phyloP scores from a whole-genome alignment of 129 eudicot species.

The Kitagawia praeruptora region DNA sequence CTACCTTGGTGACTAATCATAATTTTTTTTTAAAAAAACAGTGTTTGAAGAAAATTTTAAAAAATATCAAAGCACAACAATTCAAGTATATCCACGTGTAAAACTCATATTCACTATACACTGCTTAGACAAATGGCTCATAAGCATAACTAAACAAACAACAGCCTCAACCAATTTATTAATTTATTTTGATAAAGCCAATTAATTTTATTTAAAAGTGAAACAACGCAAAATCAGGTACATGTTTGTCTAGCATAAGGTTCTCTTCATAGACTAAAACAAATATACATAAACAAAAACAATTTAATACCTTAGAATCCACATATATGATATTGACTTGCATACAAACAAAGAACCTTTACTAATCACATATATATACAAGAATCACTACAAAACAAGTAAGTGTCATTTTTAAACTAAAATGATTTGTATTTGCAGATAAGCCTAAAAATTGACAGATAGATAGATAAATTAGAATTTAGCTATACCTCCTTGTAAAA shows the following conservation, averaged over 20 bases:
- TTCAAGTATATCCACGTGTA: background rate
- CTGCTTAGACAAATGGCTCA: background rate
- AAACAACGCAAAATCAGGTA: background rate
- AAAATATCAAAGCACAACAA: background rate
- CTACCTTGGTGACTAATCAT: background rate
- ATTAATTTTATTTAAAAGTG: background rate
- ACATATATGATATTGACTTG: background rate
- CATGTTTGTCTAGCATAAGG: background rate
- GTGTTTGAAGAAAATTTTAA: background rate
- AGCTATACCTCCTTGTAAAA: conserved; percentile 69
- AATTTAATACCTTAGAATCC: too few species aligned
- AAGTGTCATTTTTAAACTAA: background rate
- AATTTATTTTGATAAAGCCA: too few species aligned
- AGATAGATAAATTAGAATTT: background rate
- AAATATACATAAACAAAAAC: too few species aligned
- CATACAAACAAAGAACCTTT: background rate
- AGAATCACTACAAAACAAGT: background rate
- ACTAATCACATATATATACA: background rate
- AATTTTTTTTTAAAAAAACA: background rate
- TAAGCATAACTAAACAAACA: background rate
- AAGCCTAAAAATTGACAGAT: too few species aligned
- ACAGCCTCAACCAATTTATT: background rate
- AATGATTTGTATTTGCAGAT: background rate
- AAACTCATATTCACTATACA: background rate
- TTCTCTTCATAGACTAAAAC: too few species aligned